These are phyloP conservation scores for Metschnikowia bowlesiae DNA, from an alignment of 805 yeast genomes.

Conservation along the genomic window DNA sequence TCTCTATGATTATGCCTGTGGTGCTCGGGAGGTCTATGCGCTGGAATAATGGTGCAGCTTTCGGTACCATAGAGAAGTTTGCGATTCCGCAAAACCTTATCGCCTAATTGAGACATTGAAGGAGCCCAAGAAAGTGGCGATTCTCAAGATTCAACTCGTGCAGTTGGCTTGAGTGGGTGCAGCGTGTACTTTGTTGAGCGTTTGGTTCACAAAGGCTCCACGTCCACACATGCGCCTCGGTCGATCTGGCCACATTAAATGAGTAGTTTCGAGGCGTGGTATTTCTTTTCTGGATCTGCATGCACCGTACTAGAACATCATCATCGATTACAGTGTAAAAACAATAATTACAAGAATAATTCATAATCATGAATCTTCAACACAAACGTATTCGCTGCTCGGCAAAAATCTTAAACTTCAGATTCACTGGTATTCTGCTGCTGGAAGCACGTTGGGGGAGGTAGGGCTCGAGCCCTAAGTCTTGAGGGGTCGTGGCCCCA, in stretches of 20 bases:
- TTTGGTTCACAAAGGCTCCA: neutral
- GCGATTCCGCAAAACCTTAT: constrained; percentile 3
- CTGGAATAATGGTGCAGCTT: neutral
- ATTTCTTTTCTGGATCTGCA: no score
- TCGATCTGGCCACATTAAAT: no score
- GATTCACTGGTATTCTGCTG: no score
- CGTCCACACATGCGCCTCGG: neutral
- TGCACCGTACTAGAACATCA: neutral
- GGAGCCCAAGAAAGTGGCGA: neutral
- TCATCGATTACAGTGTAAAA: neutral
- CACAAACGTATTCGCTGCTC: no score
- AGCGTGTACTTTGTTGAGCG: neutral
- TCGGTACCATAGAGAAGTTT: neutral
- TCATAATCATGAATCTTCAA: neutral
- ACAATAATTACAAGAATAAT: neutral
- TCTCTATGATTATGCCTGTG: neutral
- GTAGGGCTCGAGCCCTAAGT: constrained; percentile 16
- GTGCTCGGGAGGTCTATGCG: neutral
- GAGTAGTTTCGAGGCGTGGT: no score
- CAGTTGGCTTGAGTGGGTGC: neutral
- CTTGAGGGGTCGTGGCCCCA: neutral
- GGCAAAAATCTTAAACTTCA: no score
- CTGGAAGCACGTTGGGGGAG: neutral
- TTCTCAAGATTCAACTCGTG: neutral
- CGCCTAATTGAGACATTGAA: constrained; percentile 1